Base-by-base conservation (phyloP, 176 grass and related monocot genomes). In the Carex pumila region DNA sequence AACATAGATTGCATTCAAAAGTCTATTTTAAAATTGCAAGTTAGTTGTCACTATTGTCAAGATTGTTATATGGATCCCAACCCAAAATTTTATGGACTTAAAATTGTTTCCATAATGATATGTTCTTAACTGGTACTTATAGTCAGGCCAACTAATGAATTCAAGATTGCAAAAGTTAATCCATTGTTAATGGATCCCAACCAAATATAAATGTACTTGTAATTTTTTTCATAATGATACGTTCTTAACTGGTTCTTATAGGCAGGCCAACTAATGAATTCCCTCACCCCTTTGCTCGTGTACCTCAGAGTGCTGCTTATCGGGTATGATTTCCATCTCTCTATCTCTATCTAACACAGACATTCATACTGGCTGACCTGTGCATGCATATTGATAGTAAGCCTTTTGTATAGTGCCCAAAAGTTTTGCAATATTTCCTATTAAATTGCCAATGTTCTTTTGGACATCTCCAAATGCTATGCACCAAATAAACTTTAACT, bases 221-320 rank as follows among this genome's bases (percentile, higher is more conserved):
- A 30, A 56, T 36, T 55, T 62, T 87, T 71, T 75, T 15, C 21
- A 81, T 49, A 81, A 81, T 81, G 63, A 81, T 93, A 59, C n/a
- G 85, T 71, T 64, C 45, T 85, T 94, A 89, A 93, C 85, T 91
- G 63, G 70, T 74, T 84, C 85, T 89, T 92, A 79, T 98, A 91
- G 95, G 91, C 91, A 98, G 95, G 91, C 95, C 95, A 90, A 98
- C 95, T 85, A 90, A 91, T 89, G 95, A 98, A 81, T 98, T 98
- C 81, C 92, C 95, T 34, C 95, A 98, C 93, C 95, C 95, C 66
- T 93, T 98, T 85, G 92, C 95, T 18, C 91, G 89, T 61, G 90
- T 91, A 14, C 92, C 91, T 85, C 95, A 94, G 78, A 94, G 91
- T 32, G 92, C 95, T 89, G 88, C 91, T 50, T 95, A 95, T 69